These are phyloP conservation scores for Boechera divaricarpa DNA, from an alignment of 345 rosid genomes.

Conservation along the genomic window DNA sequence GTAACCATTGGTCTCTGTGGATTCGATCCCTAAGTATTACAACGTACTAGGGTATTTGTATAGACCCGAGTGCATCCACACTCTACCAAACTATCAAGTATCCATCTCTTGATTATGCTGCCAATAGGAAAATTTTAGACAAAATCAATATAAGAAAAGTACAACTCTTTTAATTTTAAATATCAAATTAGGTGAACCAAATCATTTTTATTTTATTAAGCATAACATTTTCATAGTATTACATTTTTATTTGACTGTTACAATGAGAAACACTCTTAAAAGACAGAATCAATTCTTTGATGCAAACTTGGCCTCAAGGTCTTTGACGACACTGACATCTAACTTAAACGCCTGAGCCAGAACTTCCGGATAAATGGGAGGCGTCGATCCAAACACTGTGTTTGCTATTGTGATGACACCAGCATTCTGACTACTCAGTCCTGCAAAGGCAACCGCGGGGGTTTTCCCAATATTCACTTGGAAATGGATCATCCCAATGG, in stretches of 20 bases:
- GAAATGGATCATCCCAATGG: constrained; percentile 42
- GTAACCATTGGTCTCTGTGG: no score
- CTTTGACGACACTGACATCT: constrained; percentile 39
- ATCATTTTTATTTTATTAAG: not conserved
- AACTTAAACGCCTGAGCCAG: constrained; percentile 48
- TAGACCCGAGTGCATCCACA: no score
- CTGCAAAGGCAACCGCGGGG: constrained; percentile 37
- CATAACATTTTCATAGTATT: not conserved
- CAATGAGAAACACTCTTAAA: not conserved
- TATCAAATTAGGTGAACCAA: constrained; percentile 24
- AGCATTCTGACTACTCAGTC: constrained; percentile 43
- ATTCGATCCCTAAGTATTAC: no score
- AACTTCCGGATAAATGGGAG: constrained; percentile 44
- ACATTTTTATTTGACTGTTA: not conserved
- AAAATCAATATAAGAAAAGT: not conserved
- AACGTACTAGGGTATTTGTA: no score
- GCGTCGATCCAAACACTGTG: constrained; percentile 41
- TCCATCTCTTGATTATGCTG: not conserved
- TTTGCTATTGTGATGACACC: constrained; percentile 42
- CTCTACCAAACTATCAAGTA: no score
- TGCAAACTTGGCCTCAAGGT: constrained; percentile 44
- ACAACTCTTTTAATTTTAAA: not conserved
- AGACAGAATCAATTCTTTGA: not conserved
- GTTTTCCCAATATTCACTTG: constrained; percentile 39
- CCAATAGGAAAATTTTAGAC: not conserved